These are phyloP conservation scores for Panaeolus cyanescens DNA, from an alignment of 768 basidiomycete species.

Conservation along the genomic window DNA sequence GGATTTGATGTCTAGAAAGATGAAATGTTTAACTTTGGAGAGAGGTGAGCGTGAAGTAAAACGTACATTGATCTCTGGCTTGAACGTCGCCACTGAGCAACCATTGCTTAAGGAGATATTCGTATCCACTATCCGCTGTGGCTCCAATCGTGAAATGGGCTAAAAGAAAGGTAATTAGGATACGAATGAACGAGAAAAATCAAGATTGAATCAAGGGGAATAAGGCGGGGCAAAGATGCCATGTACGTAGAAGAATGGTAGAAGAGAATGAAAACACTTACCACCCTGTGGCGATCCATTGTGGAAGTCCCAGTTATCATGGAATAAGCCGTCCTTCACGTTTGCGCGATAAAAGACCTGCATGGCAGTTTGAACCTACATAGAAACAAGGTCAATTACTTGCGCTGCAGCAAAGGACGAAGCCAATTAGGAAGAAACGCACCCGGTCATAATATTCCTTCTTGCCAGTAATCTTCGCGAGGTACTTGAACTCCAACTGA, in stretches of 20 bases:
- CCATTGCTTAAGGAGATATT: slow-evolving; percentile 69
- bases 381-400: not conserved
- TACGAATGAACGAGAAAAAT: not conserved
- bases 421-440: not conserved
- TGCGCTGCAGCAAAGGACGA: not conserved
- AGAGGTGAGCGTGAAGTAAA: not conserved
- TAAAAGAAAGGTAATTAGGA: slow-evolving; percentile 20
- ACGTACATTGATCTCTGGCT: slow-evolving; percentile 55
- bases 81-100: slow-evolving; percentile 52
- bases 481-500: slow-evolving; percentile 78
- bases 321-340: slow-evolving; percentile 34
- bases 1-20: slow-evolving; percentile 48
- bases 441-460: slow-evolving; percentile 47
- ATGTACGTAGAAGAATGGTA: no score
- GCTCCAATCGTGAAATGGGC: slow-evolving; percentile 56
- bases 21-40: not conserved
- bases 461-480: slow-evolving; percentile 66
- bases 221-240: no score
- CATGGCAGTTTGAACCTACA: slow-evolving; percentile 39
- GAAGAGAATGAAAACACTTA: slow-evolving; percentile 21
- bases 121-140: slow-evolving; percentile 63
- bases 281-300: slow-evolving; percentile 25
- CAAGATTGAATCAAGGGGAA: no score
- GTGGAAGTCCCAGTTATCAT: slow-evolving; percentile 30
- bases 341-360: slow-evolving; percentile 34